Evolutionary conservation across 441 rosid species (phyloP).

Genomic region (Aquilaria agallochum): DNA sequence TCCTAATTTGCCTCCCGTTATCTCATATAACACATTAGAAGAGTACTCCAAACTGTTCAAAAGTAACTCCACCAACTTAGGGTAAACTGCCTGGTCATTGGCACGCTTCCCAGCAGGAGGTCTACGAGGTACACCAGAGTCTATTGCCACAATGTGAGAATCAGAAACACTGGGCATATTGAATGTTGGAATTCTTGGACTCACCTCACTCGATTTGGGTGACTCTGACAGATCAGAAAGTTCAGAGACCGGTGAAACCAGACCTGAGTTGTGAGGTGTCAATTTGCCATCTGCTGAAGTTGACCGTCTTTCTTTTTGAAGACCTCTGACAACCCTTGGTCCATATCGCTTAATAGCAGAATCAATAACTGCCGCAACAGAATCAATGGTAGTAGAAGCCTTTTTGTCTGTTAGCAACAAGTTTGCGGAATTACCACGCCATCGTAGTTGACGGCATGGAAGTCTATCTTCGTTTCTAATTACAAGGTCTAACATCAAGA

Average conservation of each 20-base stretch:
- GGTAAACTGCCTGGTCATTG: conserved; percentile 90
- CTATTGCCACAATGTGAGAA: conserved; percentile 81
- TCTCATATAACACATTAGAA: conserved; percentile 69
- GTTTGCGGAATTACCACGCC: conserved; percentile 99
- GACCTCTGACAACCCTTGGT: conserved; percentile 79
- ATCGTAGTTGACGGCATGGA: conserved; percentile 89
- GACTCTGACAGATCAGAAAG: conserved; percentile 71
- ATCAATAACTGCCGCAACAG: conserved; percentile 70
- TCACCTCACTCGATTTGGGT: conserved; percentile 49
- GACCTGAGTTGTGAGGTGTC: conserved; percentile 39
- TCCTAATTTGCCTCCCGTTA: conserved; percentile 89
- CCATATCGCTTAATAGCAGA: conserved; percentile 69
- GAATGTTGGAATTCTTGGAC: conserved; percentile 50
- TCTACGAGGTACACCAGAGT: conserved; percentile 95
- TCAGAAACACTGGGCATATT: conserved; percentile 41
- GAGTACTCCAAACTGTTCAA: conserved; percentile 71
- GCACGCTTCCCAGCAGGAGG: conserved; percentile 98
- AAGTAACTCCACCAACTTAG: conserved; percentile 94
- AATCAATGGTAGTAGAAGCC: conserved; percentile 38
- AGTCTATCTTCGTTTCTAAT: conserved; percentile 97
- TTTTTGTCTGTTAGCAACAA: conserved; percentile 78
- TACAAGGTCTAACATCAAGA: conserved; percentile 91
- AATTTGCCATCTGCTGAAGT: conserved; percentile 69
- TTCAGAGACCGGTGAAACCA: conserved; percentile 60
- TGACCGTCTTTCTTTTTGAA: conserved; percentile 88